These are phyloP conservation scores for Globisporangium perplexum DNA, from an alignment of 352 stramenopile species.

Conservation along the genomic window DNA sequence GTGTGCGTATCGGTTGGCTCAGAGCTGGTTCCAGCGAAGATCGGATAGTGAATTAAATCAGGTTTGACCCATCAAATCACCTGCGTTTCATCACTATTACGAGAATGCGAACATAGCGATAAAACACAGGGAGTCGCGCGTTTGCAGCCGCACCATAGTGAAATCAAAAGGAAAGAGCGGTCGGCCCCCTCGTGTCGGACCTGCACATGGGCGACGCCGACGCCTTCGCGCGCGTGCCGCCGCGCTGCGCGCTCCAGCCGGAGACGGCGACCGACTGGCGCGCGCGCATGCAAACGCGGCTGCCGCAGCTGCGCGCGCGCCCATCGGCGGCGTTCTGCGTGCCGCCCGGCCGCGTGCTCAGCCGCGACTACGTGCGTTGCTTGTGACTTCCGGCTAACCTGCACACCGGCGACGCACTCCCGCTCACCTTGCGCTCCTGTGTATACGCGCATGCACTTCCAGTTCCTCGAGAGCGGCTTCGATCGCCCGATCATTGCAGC, in stretches of 20 bases:
- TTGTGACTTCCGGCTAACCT: no score
- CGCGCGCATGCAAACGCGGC: constrained; percentile 18
- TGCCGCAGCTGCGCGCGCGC: constrained; percentile 8
- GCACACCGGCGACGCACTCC: not conserved
- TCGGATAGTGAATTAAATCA: not conserved
- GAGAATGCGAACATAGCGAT: not conserved
- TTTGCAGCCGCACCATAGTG: not conserved
- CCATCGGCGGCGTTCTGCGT: not conserved
- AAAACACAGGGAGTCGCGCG: not conserved
- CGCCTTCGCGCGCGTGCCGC: constrained; percentile 4
- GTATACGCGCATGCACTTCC: not conserved
- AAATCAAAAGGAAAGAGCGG: not conserved
- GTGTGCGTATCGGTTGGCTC: constrained; percentile 7
- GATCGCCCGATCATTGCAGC: constrained; percentile 15
- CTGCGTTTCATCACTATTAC: not conserved
- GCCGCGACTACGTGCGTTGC: constrained; percentile 7
- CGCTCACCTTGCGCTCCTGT: not conserved
- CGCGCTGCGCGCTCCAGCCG: constrained; percentile 3
- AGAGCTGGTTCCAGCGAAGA: not conserved
- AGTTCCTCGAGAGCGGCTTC: constrained; percentile 25
- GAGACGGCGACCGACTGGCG: constrained; percentile 15
- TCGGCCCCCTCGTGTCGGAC: no score
- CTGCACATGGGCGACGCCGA: not conserved
- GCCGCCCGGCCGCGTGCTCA: constrained; percentile 1
- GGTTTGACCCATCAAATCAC: not conserved